phyloP scores from a whole-genome alignment of 2,329 filamentous ascomycete species.

The Escovopsis sp. region DNA sequence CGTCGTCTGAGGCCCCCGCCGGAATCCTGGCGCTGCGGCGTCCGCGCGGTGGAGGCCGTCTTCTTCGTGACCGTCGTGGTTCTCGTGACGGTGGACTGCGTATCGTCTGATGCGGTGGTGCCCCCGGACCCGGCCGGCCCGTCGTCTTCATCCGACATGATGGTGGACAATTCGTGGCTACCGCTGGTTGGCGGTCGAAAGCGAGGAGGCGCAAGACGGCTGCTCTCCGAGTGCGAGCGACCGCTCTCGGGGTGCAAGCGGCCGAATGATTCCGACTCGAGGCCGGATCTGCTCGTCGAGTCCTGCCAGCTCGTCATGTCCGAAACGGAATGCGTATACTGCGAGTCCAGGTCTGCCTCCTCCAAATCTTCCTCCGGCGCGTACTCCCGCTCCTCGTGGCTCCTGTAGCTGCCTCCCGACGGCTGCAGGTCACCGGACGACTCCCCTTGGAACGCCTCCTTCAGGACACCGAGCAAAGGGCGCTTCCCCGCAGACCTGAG shows the following conservation, averaged over 20 bases:
- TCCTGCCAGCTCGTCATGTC: slow-evolving; percentile 5
- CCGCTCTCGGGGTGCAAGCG: slow-evolving; percentile 10
- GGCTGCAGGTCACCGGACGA: slow-evolving; percentile 32
- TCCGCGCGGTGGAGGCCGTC: slow-evolving; percentile 11
- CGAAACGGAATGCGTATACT: slow-evolving; percentile 6
- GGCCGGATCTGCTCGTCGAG: slow-evolving; percentile 6
- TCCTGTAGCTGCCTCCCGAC: slow-evolving; percentile 32
- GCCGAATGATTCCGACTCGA: slow-evolving; percentile 8
- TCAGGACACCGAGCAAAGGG: slow-evolving; percentile 41
- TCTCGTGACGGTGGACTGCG: slow-evolving; percentile 33
- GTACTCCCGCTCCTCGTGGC: slow-evolving; percentile 25
- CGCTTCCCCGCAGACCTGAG: slow-evolving; percentile 30
- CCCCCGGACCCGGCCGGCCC: slow-evolving; percentile 23
- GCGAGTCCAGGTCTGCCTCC: slow-evolving; percentile 6
- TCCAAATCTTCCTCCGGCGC: slow-evolving; percentile 11
- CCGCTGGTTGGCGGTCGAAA: slow-evolving; percentile 37
- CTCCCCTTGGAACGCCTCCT: slow-evolving; percentile 48
- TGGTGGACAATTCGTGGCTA: slow-evolving; percentile 40
- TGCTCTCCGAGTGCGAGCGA: slow-evolving; percentile 9
- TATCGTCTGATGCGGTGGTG: slow-evolving; percentile 26
- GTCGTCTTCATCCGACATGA: slow-evolving; percentile 15
- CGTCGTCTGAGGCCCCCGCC: slow-evolving; percentile 47
- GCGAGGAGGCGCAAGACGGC: slow-evolving; percentile 18
- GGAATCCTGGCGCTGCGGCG: slow-evolving; percentile 28
- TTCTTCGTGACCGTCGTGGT: neutral